Conservation (phyloP, 495 filamentous ascomycete genomes). For the Penicillium angulare region DNA sequence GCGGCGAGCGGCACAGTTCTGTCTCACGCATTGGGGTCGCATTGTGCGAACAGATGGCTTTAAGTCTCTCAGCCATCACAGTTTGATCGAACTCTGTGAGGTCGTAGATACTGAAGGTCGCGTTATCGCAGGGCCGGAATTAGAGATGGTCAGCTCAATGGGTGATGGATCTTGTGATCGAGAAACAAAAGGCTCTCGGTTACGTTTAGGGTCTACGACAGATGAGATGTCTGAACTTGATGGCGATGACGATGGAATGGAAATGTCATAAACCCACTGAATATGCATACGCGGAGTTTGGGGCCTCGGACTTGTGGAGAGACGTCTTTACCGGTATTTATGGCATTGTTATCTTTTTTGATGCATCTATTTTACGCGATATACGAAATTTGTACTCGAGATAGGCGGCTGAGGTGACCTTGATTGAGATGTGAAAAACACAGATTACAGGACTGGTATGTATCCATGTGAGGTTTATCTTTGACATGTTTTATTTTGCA, state of each 20-base stretch:
- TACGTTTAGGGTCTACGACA: conserved; percentile 51
- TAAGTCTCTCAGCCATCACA: conserved; percentile 68
- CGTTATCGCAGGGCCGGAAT: conserved; percentile 77
- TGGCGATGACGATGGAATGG: conserved; percentile 69
- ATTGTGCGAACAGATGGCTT: conserved; percentile 88
- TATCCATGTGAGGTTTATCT: too few relatives aligned
- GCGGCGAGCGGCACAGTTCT: conserved; percentile 81
- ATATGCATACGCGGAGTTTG: conserved; percentile 19
- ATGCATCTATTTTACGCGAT: too few relatives aligned
- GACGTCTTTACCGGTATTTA: too few relatives aligned
- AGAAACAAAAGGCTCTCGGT: conserved; percentile 42
- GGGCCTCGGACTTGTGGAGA: too few relatives aligned
- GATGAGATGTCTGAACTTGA: conserved; percentile 63
- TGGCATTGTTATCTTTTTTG: too few relatives aligned
- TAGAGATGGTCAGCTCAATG: conserved; percentile 70
- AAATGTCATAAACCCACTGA: conserved; percentile 45
- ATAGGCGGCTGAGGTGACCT: too few relatives aligned
- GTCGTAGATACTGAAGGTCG: conserved; percentile 89
- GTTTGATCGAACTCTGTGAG: conserved; percentile 86
- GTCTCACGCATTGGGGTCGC: conserved; percentile 90
- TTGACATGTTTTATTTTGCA: too few relatives aligned
- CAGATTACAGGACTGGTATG: too few relatives aligned
- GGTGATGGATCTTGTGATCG: conserved; percentile 54
- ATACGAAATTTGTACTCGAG: too few relatives aligned
- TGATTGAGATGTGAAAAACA: too few relatives aligned